phyloP scores from a whole-genome alignment of 306 rosid genomes.

The Prunus padus region DNA sequence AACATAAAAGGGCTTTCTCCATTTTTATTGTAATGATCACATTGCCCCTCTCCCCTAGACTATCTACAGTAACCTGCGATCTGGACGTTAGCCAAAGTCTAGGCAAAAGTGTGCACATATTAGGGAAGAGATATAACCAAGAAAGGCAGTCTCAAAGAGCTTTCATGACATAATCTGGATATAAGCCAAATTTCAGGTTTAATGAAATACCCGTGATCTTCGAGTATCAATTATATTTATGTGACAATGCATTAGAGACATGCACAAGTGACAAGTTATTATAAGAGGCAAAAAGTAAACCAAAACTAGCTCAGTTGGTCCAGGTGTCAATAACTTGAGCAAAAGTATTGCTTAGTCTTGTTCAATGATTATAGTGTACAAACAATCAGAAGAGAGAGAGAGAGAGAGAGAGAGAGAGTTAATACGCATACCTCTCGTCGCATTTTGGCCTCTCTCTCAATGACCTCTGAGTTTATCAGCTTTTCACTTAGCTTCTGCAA shows the following conservation, averaged over 20 bases:
- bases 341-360: neutral
- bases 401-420: neutral
- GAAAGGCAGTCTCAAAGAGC: neutral
- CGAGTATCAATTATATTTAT: neutral
- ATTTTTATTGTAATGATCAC: neutral
- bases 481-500: conserved; percentile 52
- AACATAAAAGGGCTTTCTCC: neutral
- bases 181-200: neutral
- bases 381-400: neutral
- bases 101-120: neutral
- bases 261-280: neutral
- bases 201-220: neutral
- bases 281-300: neutral
- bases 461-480: conserved; percentile 24
- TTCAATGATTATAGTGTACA: neutral
- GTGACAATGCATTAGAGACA: neutral
- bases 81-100: neutral
- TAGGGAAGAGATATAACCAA: neutral
- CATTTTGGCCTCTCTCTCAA: conserved; percentile 47
- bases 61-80: neutral
- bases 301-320: conserved; percentile 3
- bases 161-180: neutral
- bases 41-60: neutral
- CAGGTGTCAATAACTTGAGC: neutral
- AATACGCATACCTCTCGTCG: conserved; percentile 52